Evolutionary conservation across 2,329 filamentous ascomycete species (phyloP).

Genomic region (Rhynchosporium graminicola): DNA sequence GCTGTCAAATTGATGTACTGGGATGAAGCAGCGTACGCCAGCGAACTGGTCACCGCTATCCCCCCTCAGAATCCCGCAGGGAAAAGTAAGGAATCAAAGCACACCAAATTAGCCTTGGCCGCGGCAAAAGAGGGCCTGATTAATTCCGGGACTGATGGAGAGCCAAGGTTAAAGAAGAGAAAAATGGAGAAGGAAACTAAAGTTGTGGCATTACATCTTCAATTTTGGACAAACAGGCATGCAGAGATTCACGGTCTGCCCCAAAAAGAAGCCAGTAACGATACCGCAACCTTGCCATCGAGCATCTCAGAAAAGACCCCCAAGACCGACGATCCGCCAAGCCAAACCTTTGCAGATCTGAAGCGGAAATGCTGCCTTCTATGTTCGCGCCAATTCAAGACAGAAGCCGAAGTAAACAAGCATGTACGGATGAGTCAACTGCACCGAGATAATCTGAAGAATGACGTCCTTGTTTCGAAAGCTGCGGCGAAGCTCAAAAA

Average conservation of each 20-base stretch:
- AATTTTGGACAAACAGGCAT: conserved; percentile 72
- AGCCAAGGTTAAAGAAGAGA: conserved; percentile 52
- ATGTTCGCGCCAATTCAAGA: conserved; percentile 60
- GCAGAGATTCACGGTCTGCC: conserved; percentile 62
- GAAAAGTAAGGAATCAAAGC: conserved; percentile 36
- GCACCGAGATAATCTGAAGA: conserved; percentile 56
- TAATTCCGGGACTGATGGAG: conserved; percentile 41
- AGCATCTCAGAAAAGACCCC: conserved; percentile 21
- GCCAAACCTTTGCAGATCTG: conserved; percentile 61
- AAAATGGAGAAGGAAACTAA: conserved; percentile 55
- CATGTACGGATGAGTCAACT: conserved; percentile 61
- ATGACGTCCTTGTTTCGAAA: conserved; percentile 48
- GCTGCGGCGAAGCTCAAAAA: conserved; percentile 44
- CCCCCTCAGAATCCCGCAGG: conserved; percentile 46
- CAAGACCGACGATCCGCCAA: conserved; percentile 42
- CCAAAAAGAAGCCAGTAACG: conserved; percentile 43
- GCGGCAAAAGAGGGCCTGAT: conserved; percentile 42
- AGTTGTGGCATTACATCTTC: conserved; percentile 63
- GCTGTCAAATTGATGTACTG: conserved; percentile 72
- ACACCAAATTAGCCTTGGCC: conserved; percentile 43
- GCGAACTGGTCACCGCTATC: conserved; percentile 59
- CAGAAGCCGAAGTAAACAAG: conserved; percentile 54
- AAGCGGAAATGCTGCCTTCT: conserved; percentile 60
- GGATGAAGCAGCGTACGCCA: conserved; percentile 73
- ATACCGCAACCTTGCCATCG: conserved; percentile 28